Evolutionary conservation across 2,329 filamentous ascomycete species (phyloP).

Genomic region (Ceratocystis destructans): DNA sequence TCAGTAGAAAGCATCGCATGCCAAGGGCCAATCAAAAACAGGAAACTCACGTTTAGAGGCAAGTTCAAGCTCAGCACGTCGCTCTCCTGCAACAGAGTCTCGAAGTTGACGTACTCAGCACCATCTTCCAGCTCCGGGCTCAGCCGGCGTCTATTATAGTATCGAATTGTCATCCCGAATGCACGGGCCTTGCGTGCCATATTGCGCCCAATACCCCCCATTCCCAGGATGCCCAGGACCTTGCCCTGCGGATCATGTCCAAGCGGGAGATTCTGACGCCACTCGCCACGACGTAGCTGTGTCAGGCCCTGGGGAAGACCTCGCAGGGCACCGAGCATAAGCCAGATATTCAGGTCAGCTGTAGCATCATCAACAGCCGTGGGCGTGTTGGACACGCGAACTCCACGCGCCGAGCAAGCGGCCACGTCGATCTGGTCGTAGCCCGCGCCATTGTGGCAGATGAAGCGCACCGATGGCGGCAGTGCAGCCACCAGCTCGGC

Average conservation of each 20-base stretch:
- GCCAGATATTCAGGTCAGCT: conserved; percentile 66
- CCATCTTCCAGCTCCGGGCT: conserved; percentile 40
- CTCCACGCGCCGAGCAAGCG: conserved; percentile 51
- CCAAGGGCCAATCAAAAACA: neutral
- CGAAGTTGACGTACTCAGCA: conserved; percentile 58
- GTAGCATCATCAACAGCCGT: conserved; percentile 70
- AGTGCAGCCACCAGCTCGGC: conserved; percentile 49
- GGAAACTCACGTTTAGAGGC: conserved; percentile 56
- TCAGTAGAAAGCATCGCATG: neutral
- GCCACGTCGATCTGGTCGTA: conserved; percentile 71
- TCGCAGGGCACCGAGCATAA: conserved; percentile 66
- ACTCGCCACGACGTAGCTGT: conserved; percentile 50
- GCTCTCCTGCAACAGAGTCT: conserved; percentile 53
- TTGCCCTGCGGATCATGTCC: conserved; percentile 72
- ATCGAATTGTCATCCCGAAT: conserved; percentile 63
- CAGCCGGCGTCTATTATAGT: conserved; percentile 57
- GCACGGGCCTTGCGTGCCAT: conserved; percentile 58
- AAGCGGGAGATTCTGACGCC: conserved; percentile 47
- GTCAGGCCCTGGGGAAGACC: conserved; percentile 56
- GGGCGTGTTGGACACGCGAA: conserved; percentile 71
- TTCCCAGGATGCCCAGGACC: conserved; percentile 65
- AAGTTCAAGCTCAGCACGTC: conserved; percentile 72
- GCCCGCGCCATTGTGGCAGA: conserved; percentile 59
- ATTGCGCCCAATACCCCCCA: conserved; percentile 74
- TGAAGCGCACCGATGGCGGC: conserved; percentile 40